Conservation (phyloP, 139 green algal species). For the Picochlorum sp. region DNA sequence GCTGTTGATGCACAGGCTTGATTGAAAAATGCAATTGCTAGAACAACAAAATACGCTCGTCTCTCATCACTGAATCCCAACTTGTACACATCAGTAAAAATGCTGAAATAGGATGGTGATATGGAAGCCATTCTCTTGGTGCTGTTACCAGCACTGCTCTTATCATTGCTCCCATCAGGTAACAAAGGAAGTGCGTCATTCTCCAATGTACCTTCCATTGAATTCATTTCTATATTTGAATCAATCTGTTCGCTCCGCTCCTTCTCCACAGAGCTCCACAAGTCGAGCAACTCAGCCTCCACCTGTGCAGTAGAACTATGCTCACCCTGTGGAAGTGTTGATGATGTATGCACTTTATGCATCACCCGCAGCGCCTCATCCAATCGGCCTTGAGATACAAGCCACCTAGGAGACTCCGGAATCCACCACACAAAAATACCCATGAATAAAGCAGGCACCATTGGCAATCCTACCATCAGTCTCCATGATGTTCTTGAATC, state of each 20-base stretch:
- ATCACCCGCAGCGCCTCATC: slow-evolving; percentile 64
- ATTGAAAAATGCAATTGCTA: slow-evolving; percentile 69
- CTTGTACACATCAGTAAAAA: neutral
- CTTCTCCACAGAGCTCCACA: slow-evolving; percentile 72
- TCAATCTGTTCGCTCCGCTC: slow-evolving; percentile 33
- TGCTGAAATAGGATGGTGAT: too few species aligned
- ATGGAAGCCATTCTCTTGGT: neutral
- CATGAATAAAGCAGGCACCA: slow-evolving; percentile 34
- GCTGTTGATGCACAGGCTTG: slow-evolving; percentile 54
- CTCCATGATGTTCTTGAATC: slow-evolving; percentile 39
- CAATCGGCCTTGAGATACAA: slow-evolving; percentile 54
- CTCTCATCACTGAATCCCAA: neutral
- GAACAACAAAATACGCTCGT: slow-evolving; percentile 44
- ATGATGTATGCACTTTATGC: slow-evolving; percentile 32
- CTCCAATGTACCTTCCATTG: neutral
- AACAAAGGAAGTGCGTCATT: neutral
- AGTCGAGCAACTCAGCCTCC: slow-evolving; percentile 71
- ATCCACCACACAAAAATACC: slow-evolving; percentile 47
- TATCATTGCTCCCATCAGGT: slow-evolving; percentile 28
- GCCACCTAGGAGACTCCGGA: slow-evolving; percentile 73
- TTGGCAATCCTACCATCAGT: slow-evolving; percentile 60
- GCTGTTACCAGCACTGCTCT: neutral
- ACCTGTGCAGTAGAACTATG: slow-evolving; percentile 35
- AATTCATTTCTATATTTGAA: slow-evolving; percentile 6
- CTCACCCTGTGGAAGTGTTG: slow-evolving; percentile 22